Conservation (phyloP, 495 filamentous ascomycete species). For the Xylaria intraflava region DNA sequence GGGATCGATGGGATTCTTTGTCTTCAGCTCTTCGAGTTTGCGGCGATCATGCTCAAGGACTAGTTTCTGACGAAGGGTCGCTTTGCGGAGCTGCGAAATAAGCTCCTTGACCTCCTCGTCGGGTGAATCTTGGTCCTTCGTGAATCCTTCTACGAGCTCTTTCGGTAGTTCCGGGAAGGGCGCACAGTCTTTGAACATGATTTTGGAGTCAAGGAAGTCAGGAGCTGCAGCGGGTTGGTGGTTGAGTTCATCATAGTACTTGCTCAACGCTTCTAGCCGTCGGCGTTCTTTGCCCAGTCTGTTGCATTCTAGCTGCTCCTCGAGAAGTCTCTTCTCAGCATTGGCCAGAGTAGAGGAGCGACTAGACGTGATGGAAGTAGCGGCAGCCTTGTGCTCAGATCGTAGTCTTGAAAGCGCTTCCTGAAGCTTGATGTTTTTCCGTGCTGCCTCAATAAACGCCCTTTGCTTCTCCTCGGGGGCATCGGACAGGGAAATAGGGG, state of each 20-base stretch:
- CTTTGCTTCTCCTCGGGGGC: slow-evolving; percentile 30
- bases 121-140: slow-evolving; percentile 26
- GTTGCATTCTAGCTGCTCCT: slow-evolving; percentile 43
- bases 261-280: slow-evolving; percentile 43
- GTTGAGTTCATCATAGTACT: slow-evolving; percentile 39
- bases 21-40: slow-evolving; percentile 51
- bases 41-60: slow-evolving; percentile 57
- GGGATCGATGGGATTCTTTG: slow-evolving; percentile 26
- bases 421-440: slow-evolving; percentile 49
- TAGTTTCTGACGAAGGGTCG: slow-evolving; percentile 56
- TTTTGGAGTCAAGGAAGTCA: slow-evolving; percentile 40
- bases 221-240: slow-evolving; percentile 49
- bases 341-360: slow-evolving; percentile 11
- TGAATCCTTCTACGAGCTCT: slow-evolving; percentile 39
- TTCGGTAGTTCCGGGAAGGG: slow-evolving; percentile 43
- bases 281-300: slow-evolving; percentile 49
- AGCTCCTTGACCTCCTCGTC: slow-evolving; percentile 40
- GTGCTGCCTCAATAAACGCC: slow-evolving; percentile 54
- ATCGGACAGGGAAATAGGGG: slow-evolving; percentile 13
- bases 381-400: slow-evolving; percentile 19
- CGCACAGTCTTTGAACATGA: slow-evolving; percentile 36
- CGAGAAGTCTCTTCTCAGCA: slow-evolving; percentile 30
- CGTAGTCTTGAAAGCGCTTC: slow-evolving; percentile 38
- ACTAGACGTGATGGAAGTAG: neutral
- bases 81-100: slow-evolving; percentile 56